Percentiles rank a stretch among this genome's conserved stretches.
These are phyloP conservation scores for Podosphaera fusca DNA, from an alignment of 2,329 filamentous ascomycete genomes.

Conservation along the genomic window DNA sequence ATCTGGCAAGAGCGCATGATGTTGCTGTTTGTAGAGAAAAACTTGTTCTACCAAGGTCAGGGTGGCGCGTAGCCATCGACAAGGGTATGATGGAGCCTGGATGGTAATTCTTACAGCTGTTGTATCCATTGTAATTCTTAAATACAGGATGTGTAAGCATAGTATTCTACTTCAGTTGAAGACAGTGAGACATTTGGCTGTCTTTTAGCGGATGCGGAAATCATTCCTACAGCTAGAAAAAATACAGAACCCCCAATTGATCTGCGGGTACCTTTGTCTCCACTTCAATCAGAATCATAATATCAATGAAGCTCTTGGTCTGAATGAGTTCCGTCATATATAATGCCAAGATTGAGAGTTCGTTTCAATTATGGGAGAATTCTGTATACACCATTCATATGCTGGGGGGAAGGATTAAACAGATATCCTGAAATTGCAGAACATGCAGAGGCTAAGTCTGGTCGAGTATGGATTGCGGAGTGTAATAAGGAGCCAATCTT, in stretches of 20 bases:
- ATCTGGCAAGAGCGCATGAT: too few relatives aligned
- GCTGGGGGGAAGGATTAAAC: background rate
- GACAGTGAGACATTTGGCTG: background rate
- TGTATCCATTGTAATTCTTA: background rate
- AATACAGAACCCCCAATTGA: background rate
- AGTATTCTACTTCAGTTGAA: too few relatives aligned
- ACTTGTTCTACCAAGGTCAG: too few relatives aligned
- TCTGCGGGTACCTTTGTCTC: background rate
- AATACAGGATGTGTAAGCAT: background rate
- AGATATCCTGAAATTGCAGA: background rate
- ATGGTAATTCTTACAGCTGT: too few relatives aligned
- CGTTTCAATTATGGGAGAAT: background rate
- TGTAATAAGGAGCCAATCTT: background rate
- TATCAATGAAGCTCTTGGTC: too few relatives aligned
- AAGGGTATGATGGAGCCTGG: too few relatives aligned
- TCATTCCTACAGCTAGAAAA: too few relatives aligned
- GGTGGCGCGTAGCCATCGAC: too few relatives aligned
- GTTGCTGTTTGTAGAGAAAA: too few relatives aligned
- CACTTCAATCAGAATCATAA: background rate
- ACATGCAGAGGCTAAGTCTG: background rate
- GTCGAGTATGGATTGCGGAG: background rate
- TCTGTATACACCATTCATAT: background rate
- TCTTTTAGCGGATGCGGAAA: background rate
- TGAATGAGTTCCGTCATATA: too few relatives aligned
- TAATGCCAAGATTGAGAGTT: background rate